Base-by-base conservation (phyloP, 768 basidiomycete species). In the Lentinula aciculospora region DNA sequence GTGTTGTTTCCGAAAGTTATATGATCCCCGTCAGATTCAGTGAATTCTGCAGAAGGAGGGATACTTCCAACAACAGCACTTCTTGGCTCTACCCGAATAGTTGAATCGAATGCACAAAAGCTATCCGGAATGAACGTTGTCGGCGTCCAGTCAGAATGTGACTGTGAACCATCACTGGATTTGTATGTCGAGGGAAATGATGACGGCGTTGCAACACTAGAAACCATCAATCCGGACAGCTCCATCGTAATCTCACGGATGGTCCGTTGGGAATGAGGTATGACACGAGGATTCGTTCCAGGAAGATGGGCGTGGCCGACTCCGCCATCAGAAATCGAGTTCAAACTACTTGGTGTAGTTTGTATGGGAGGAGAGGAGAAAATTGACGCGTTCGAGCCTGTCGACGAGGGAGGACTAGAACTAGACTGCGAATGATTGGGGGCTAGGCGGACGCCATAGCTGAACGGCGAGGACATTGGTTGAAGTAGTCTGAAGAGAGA, bases 231-330 rank as follows among this genome's bases (percentile, higher is more conserved):
- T 54, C 72, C 74, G 17, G 88, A 87, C 3, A 92, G 74, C 53
- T 85, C 76, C 66, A 91, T 77, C 0, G 89, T 90, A 61, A 72
- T 77, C 32, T 81, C 74, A 17, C 89, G 82, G 59, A 91, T 92
- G 28, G 78, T 75, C 61, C 79, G 79, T 61, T 83, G 84, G 1
- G 83, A 82, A 63, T 84, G 87, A 8, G 80, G 73, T 7, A 67
- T 50, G 15, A 59, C 61, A 1, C 62, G 63, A 0, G 65, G 57
- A 63, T 54, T 10, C 61, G 61, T 48, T 36, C 37, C 8, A 55
- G 59, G 10, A 9, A 23, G 27, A 21, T 31, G 54, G 17, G 40
- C 39, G 44, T 56, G 42, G 25, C 40, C 54, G 2, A 46, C 44
- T 8, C 54, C 44, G 15, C 40, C 40, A 28, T 56, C 54, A 25